Base-by-base conservation (phyloP, 805 yeast species). In the Yarrowia deformans region DNA sequence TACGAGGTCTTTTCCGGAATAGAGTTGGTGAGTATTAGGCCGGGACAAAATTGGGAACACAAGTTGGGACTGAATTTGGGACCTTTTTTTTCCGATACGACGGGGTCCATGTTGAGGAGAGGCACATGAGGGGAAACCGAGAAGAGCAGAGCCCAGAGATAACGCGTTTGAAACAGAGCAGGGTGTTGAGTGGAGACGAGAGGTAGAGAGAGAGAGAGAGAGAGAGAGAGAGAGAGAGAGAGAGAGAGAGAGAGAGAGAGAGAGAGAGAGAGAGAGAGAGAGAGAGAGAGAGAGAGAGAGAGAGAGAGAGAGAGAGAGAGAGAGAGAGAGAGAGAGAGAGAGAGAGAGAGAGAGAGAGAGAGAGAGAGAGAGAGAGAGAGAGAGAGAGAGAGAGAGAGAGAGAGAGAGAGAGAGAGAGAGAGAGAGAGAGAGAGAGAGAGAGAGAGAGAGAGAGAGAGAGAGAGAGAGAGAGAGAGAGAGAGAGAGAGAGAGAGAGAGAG, bases 1-100 rank as follows among this genome's bases (percentile, higher is more conserved):
- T 50, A 3, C 19, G 37, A 40, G 34, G 40, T 19, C 60, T 37
- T 9, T 54, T 37, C 43, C 60, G 45, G n/a, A 37, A 40, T 39
- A 42, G 63, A 40, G 39, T 29, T 29, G 63, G 48, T 56, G 48
- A 54, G 60, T 54, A n/a, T 14, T 40, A 12, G 18, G 43, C 16
- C 43, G 29, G n/a, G n/a, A n/a, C n/a, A n/a, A n/a, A n/a, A n/a
- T n/a, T n/a, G n/a, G n/a, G n/a, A 16, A 34, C 29, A 50, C 14
- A 19, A 18, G 34, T 52, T 35, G 43, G 16, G 54, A 16, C 43
- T 1, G 43, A 18, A 4, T 32, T 10, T 40, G 12, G 43, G 18
- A 13, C 12, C 18, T 10, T 10, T 10, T 40, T 40, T 40, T 40
- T 23, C 4, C 29, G 29, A 23, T 23, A 23, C 29, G 29, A 23